These are phyloP conservation scores for Metarhizium sp. DNA, from an alignment of 2,329 filamentous ascomycete genomes.

Conservation along the genomic window DNA sequence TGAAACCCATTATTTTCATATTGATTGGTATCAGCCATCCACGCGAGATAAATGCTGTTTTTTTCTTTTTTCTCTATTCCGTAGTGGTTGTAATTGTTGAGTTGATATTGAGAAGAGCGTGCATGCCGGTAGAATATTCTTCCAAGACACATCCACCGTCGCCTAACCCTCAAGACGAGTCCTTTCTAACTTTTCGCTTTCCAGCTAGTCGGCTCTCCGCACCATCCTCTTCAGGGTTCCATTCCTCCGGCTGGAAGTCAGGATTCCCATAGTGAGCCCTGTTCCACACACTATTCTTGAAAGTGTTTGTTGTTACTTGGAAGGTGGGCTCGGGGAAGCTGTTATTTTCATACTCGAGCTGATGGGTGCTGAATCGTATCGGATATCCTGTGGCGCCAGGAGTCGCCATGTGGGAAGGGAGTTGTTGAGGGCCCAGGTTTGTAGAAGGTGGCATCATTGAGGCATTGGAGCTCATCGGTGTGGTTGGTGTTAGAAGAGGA, in stretches of 20 bases:
- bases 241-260: constrained; percentile 36
- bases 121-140: background rate
- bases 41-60: background rate
- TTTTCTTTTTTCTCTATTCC: background rate
- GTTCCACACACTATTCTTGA: constrained; percentile 59
- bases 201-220: constrained; percentile 17
- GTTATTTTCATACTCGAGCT: constrained; percentile 38
- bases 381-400: constrained; percentile 16
- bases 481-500: constrained; percentile 19
- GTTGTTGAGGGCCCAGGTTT: constrained; percentile 7
- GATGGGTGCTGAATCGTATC: constrained; percentile 40
- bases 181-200: constrained; percentile 17
- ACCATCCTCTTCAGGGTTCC: constrained; percentile 31
- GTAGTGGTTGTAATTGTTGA: background rate
- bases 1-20: too few relatives aligned
- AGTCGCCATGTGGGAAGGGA: background rate
- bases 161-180: constrained; percentile 1
- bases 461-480: constrained; percentile 9
- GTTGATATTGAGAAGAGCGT: background rate
- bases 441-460: constrained; percentile 4
- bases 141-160: background rate
- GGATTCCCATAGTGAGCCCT: constrained; percentile 59
- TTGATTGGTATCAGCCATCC: background rate
- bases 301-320: constrained; percentile 43
- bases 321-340: constrained; percentile 36